phyloP scores from a whole-genome alignment of 177 flowering plant species.

The Telopea speciosissima region DNA sequence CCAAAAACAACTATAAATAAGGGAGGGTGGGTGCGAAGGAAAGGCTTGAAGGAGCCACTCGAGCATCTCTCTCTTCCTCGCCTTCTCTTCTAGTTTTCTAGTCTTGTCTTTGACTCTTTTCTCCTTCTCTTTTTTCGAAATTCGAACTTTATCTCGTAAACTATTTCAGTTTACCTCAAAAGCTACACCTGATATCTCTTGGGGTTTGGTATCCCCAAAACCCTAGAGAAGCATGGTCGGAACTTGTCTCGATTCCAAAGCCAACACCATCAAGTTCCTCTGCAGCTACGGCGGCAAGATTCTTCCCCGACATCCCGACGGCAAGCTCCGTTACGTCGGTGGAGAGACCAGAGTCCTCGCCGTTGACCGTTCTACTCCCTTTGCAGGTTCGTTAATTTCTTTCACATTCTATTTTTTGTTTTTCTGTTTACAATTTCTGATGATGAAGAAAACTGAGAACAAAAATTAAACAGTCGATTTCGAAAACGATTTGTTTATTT shows the following conservation, averaged over 20 bases:
- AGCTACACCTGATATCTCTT: too few species aligned
- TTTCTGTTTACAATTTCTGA: background rate
- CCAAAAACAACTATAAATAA: slow-evolving; percentile 34
- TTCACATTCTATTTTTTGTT: background rate
- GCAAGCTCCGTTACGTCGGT: slow-evolving; percentile 69
- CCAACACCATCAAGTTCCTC: slow-evolving; percentile 51
- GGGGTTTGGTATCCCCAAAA: background rate
- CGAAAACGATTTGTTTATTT: background rate
- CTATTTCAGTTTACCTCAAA: background rate
- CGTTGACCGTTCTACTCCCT: slow-evolving; percentile 58
- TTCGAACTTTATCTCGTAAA: background rate
- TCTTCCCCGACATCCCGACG: slow-evolving; percentile 66
- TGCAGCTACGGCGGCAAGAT: slow-evolving; percentile 78
- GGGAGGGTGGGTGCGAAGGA: slow-evolving; percentile 10
- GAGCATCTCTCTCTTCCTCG: slow-evolving; percentile 7
- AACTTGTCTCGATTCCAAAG: background rate
- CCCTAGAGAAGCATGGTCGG: background rate
- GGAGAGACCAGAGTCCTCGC: slow-evolving; percentile 74
- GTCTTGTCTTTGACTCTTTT: too few species aligned
- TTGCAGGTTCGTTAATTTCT: slow-evolving; percentile 41
- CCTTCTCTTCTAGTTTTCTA: background rate
- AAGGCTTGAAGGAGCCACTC: slow-evolving; percentile 35
- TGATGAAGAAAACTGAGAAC: background rate
- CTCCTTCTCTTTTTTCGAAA: too few species aligned
- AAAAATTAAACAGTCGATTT: too few species aligned